These are phyloP conservation scores for Pelargonium fulgidum DNA, from an alignment of 441 rosid genomes.

Conservation along the genomic window DNA sequence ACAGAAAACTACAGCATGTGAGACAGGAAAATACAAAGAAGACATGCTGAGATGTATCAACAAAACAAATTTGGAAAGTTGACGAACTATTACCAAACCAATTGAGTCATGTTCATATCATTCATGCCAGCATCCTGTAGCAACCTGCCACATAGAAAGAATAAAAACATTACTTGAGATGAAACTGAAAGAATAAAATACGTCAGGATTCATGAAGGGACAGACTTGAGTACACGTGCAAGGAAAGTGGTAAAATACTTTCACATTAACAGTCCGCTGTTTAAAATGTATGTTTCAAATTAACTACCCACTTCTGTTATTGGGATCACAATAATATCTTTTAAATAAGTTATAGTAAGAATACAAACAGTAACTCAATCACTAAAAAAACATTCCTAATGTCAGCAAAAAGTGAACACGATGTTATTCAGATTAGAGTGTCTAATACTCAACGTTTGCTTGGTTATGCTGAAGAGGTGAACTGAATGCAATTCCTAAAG, in stretches of 20 bases:
- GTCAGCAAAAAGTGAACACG: background rate
- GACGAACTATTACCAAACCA: conserved; percentile 49
- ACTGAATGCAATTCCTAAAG: background rate
- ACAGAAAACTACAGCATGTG: background rate
- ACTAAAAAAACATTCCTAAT: background rate
- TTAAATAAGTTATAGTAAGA: background rate
- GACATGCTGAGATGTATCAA: no score
- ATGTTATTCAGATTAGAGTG: background rate
- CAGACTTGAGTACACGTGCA: no score
- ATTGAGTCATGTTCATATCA: conserved; percentile 61
- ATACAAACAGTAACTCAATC: background rate
- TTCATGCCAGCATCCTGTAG: conserved; percentile 74
- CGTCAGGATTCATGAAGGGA: no score
- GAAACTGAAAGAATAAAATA: background rate
- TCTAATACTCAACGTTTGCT: background rate
- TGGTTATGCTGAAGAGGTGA: background rate
- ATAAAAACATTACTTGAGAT: conserved; percentile 1
- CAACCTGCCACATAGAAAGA: conserved; percentile 40
- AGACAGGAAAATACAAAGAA: no score
- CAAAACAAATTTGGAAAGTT: no score
- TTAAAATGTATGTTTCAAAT: background rate
- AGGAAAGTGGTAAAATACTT: background rate
- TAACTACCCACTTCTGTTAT: background rate
- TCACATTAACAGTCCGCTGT: background rate
- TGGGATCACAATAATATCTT: background rate